Evolutionary conservation across 768 basidiomycete species (phyloP), one percentile per base, ranked within the genome.

Genomic region (Boletus reticulatus): DNA sequence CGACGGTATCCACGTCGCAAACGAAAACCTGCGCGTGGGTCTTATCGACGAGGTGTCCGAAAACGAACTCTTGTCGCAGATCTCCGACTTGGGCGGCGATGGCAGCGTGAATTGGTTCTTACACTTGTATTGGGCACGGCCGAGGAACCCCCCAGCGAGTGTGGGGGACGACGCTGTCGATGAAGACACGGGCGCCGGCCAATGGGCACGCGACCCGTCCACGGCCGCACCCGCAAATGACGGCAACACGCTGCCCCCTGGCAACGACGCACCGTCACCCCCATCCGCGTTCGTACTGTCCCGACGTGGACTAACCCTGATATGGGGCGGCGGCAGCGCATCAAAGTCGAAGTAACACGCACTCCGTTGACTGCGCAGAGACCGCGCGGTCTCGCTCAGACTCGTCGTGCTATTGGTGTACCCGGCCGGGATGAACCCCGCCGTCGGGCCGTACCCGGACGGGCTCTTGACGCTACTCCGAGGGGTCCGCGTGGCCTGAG

Each of bases 101-200:
- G 50, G 17, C 44, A 19, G 14, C 38, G 38, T n/a, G 16, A 16
- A 59, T n/a, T 57, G 58, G 45, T 68, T 64, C 29, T 11, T 36
- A 13, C 69, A 71, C n/a, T 71, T 72, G 24, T 71, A 72, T 20
- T 71, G 69, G 2, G 52, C 38, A 2, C 69, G 69, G 19, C 64
- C 65, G 12, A 66, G 24, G 3, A 59, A 29, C 6, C 48, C 59
- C 3, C 31, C 14, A 11, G 38, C 14, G 12, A 48, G 37, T 20
- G 58, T 36, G 1, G 61, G 38, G 10, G 57, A 38, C 39, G 44
- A 44, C 8, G 50, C 22, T 4, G 38, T 41, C 3, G 36, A 22
- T 3, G 32, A 9, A 6, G 38, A 36, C 17, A 22, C 48, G 6
- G 14, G 32, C 14, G 38, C 16, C 38, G 6, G n/a, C 14, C 12